A percentile compares a stretch with the other conserved stretches of the same genome.
These are phyloP conservation scores for Phoma sp. DNA, from an alignment of 2,329 filamentous ascomycete species.

Conservation along the genomic window DNA sequence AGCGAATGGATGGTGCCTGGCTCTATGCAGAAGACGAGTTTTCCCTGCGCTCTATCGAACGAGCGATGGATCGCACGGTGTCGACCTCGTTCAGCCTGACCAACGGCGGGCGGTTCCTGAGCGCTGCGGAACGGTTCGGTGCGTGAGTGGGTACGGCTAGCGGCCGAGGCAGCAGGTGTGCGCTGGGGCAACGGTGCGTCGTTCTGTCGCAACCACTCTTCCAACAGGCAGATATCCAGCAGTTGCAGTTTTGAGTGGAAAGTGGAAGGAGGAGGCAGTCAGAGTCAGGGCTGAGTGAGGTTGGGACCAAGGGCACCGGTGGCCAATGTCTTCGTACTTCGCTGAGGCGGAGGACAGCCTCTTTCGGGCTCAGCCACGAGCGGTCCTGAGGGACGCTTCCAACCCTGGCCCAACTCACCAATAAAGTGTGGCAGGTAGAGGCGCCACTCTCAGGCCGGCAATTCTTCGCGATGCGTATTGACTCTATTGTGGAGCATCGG, in stretches of 20 bases:
- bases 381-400: constrained; percentile 7
- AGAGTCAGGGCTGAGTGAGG: constrained; percentile 20
- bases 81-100: constrained; percentile 16
- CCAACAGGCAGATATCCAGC: background rate
- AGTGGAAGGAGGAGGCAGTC: constrained; percentile 1
- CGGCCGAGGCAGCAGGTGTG: constrained; percentile 17
- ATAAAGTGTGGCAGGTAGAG: constrained; percentile 5
- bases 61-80: constrained; percentile 14
- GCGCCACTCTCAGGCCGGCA: constrained; percentile 15
- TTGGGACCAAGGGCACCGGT: constrained; percentile 12
- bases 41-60: background rate
- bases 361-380: constrained; percentile 19
- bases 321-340: constrained; percentile 20
- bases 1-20: constrained; percentile 9
- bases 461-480: constrained; percentile 1
- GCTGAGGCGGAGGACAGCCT: constrained; percentile 21
- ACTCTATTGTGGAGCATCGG: constrained; percentile 15
- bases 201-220: constrained; percentile 2
- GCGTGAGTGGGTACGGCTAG: constrained; percentile 19
- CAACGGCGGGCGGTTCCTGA: constrained; percentile 15
- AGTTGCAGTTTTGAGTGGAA: background rate
- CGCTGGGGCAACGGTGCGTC: background rate
- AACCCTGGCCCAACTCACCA: constrained; percentile 13
- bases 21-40: background rate
- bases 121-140: constrained; percentile 17